phyloP scores from a whole-genome alignment of 2,329 filamentous ascomycete species.

The Fusarium continuum region DNA sequence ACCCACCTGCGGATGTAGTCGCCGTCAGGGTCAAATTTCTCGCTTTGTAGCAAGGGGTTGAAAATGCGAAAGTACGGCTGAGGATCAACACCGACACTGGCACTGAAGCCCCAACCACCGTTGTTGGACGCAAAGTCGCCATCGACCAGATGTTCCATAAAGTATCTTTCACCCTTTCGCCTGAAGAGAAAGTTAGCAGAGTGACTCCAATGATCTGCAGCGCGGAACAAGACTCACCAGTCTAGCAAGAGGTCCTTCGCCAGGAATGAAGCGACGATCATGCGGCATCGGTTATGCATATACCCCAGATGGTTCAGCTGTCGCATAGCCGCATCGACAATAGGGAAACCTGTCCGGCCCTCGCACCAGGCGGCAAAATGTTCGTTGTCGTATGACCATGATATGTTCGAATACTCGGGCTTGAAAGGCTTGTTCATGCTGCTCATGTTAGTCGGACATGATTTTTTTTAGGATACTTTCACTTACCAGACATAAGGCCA shows the following conservation, averaged over 20 bases:
- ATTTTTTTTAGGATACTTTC: not conserved
- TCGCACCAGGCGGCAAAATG: slow-evolving; percentile 78
- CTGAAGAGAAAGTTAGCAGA: not conserved
- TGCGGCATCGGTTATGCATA: slow-evolving; percentile 87
- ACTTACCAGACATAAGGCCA: slow-evolving; percentile 84
- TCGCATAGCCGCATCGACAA: slow-evolving; percentile 88
- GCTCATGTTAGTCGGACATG: not conserved
- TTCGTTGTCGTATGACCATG: slow-evolving; percentile 79
- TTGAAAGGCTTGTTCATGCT: slow-evolving; percentile 74
- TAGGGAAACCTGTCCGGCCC: slow-evolving; percentile 80
- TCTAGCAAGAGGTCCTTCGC: slow-evolving; percentile 83
- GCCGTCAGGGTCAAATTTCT: slow-evolving; percentile 83
- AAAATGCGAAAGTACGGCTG: slow-evolving; percentile 94
- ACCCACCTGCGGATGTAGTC: slow-evolving; percentile 87
- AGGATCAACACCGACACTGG: slow-evolving; percentile 79
- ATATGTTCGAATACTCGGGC: slow-evolving; percentile 81
- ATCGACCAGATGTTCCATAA: slow-evolving; percentile 83
- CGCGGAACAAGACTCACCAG: slow-evolving; percentile 55
- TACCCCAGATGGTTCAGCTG: slow-evolving; percentile 74
- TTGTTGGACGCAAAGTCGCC: slow-evolving; percentile 85
- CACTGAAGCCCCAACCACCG: slow-evolving; percentile 65
- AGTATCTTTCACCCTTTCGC: slow-evolving; percentile 82
- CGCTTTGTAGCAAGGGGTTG: slow-evolving; percentile 84
- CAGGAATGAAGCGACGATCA: slow-evolving; percentile 84
- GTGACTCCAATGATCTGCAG: not conserved